Base-by-base conservation (phyloP, 179 eudicot species). In the Sideroxylon spinosum region DNA sequence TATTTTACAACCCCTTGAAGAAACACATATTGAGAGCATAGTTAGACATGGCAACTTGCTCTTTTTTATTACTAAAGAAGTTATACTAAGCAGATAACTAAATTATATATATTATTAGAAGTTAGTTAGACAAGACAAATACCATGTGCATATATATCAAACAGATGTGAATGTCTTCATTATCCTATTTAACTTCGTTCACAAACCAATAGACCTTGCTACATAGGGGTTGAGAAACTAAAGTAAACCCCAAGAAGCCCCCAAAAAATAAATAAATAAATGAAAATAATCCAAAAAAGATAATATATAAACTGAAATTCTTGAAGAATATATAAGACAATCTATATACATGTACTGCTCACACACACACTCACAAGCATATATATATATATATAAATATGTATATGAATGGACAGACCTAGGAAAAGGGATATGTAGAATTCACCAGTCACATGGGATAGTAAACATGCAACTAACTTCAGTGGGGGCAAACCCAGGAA, bases 381-480 rank as follows among this genome's bases (percentile, higher is more conserved):
- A 37, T 3, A 37, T 3, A 37, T 37, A 37, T 37, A 37, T 37
- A 1, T 37, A 37, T 37, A 37, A 3, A 37, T 37, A 1, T 37
- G 37, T 29, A 29, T 1, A 37, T 37, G 44, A 7, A 44, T 32
- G 2, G 3, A 59, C 7, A 28, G 44, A 17, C 56, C 56, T 44
- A 23, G 32, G 32, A 61, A 61, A 61, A 59, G 28, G 57, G n/a
- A 60, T 12, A 57, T 8, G 13, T 22, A 53, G 26, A 72, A 72
- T 50, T 46, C 44, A 37, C 44, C 44, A 37, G 44, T 73, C 28
- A 59, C 49, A 19, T 29, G 32, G 12, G 66, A 74, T 17, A 16
- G 46, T 25, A 22, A 73, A 52, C 12, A 62, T 60, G 78, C 57
- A 48, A 75, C 22, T 44, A 74, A 60, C 22, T 20, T 20, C 68